Evolutionary conservation across 106 monocot species (phyloP), one percentile per base, ranked within the genome.

Genomic region (Apostasia shenzhenica): DNA sequence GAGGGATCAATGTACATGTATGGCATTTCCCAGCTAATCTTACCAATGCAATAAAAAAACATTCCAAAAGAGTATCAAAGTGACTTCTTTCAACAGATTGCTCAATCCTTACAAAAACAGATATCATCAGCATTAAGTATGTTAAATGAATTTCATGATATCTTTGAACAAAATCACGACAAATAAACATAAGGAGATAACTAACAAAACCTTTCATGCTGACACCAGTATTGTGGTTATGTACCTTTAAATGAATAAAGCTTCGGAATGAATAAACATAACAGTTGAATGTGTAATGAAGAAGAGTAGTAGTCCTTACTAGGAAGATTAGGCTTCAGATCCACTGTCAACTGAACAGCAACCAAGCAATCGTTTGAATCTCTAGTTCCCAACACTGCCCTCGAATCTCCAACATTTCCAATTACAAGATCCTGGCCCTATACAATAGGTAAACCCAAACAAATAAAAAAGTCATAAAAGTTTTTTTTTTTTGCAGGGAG

Each of bases 321-420:
- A 7, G 75, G 75, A 76, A 76, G 75, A 69, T 68, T 76, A 41
- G 75, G 75, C 67, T 76, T 76, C 57, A 76, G 68, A 54, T 76
- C 75, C 37, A 76, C 75, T 37, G 75, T 76, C 68, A 76, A 69
- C 53, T 76, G 75, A 58, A 76, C 75, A 53, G 75, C 61, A 54
- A 38, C 39, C 61, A 76, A 11, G 58, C 38, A 42, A 58, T 59
- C 61, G 39, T 76, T 76, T 26, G 42, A 54, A 76, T 76, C 75
- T 69, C 75, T 76, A 54, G 75, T 76, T 14, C 68, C 75, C 43
- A 76, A 61, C 52, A 76, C 61, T 50, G 75, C 75, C 50, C 75
- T 68, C 61, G 75, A 76, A 45, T 76, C 75, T n/a, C 75, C 75
- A 54, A 68, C 43, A 68, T 76, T 68, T 45, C 75, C 75, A 76